A percentile compares a stretch with the other conserved stretches of the same genome.
phyloP scores from a whole-genome alignment of 2,329 filamentous ascomycete species.

The Mollisia scopiformis region DNA sequence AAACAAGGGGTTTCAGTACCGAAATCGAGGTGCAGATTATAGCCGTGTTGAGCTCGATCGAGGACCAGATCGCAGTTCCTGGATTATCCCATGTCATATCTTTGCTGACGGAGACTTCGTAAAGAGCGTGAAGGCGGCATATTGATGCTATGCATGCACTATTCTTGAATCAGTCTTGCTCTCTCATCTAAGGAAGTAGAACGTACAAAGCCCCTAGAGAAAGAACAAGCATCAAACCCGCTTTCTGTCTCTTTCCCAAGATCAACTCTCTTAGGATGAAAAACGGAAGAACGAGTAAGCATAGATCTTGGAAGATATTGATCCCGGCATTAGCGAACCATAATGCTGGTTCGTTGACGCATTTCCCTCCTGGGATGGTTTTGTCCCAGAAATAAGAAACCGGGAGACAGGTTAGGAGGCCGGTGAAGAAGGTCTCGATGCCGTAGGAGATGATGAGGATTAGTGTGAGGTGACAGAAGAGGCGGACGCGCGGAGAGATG shows the following conservation, averaged over 20 bases:
- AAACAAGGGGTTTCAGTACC: neutral
- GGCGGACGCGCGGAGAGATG: neutral
- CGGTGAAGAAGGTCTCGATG: slow-evolving; percentile 6
- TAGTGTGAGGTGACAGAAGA: slow-evolving; percentile 4
- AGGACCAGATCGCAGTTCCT: slow-evolving; percentile 8
- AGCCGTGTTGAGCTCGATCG: neutral
- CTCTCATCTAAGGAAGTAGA: neutral
- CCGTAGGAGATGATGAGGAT: slow-evolving; percentile 6
- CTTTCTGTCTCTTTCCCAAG: slow-evolving; percentile 4
- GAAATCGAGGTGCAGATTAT: neutral
- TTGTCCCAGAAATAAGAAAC: slow-evolving; percentile 14
- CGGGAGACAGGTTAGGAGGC: slow-evolving; percentile 9
- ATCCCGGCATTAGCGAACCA: slow-evolving; percentile 13
- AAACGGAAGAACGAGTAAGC: slow-evolving; percentile 7
- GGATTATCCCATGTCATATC: slow-evolving; percentile 14
- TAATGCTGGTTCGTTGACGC: slow-evolving; percentile 7
- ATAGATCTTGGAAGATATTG: slow-evolving; percentile 9
- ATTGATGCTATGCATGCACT: slow-evolving; percentile 13
- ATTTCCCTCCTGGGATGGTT: slow-evolving; percentile 2
- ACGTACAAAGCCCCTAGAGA: slow-evolving; percentile 10
- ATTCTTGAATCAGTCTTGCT: neutral
- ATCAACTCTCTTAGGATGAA: slow-evolving; percentile 9
- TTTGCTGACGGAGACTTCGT: neutral
- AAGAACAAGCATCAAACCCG: neutral
- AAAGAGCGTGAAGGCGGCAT: slow-evolving; percentile 8